Evolutionary conservation across 106 monocot genomes (phyloP).

Genomic region (Apostasia shenzhenica): DNA sequence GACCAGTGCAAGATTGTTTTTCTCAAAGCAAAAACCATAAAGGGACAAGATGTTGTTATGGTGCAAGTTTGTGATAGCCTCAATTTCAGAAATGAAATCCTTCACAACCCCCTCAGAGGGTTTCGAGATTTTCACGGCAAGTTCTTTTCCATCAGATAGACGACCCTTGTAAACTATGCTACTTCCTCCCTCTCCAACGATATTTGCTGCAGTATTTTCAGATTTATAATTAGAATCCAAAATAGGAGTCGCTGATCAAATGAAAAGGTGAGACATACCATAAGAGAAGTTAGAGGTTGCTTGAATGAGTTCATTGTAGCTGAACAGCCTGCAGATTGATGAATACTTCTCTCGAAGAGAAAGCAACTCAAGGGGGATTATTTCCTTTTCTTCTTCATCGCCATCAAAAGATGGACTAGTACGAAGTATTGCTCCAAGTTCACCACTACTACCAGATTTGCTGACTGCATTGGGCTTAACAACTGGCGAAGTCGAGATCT

Average conservation of each 20-base stretch:
- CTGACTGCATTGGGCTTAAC: slow-evolving; percentile 9
- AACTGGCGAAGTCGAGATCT: slow-evolving; percentile 9
- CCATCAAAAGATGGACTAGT: background rate
- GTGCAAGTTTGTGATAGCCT: slow-evolving; percentile 42
- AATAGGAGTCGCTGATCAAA: too few relatives aligned
- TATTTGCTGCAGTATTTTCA: slow-evolving; percentile 22
- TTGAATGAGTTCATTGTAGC: slow-evolving; percentile 27
- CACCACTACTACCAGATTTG: background rate
- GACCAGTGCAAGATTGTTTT: slow-evolving; percentile 39
- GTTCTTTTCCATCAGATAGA: slow-evolving; percentile 33
- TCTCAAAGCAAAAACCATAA: slow-evolving; percentile 50
- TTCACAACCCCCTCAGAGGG: slow-evolving; percentile 16
- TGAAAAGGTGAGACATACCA: slow-evolving; percentile 13
- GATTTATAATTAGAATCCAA: background rate
- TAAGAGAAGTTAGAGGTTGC: slow-evolving; percentile 44
- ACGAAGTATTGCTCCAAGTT: slow-evolving; percentile 1
- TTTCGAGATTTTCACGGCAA: slow-evolving; percentile 69
- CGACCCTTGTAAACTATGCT: slow-evolving; percentile 57
- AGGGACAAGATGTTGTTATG: slow-evolving; percentile 58
- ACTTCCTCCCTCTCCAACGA: slow-evolving; percentile 63
- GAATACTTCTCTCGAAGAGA: slow-evolving; percentile 36
- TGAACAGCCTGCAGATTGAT: slow-evolving; percentile 38
- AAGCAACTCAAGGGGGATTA: slow-evolving; percentile 26
- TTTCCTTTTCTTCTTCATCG: slow-evolving; percentile 9
- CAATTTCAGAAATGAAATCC: slow-evolving; percentile 46